phyloP scores from a whole-genome alignment of 2,329 filamentous ascomycete species.

The Leptographium procerum region DNA sequence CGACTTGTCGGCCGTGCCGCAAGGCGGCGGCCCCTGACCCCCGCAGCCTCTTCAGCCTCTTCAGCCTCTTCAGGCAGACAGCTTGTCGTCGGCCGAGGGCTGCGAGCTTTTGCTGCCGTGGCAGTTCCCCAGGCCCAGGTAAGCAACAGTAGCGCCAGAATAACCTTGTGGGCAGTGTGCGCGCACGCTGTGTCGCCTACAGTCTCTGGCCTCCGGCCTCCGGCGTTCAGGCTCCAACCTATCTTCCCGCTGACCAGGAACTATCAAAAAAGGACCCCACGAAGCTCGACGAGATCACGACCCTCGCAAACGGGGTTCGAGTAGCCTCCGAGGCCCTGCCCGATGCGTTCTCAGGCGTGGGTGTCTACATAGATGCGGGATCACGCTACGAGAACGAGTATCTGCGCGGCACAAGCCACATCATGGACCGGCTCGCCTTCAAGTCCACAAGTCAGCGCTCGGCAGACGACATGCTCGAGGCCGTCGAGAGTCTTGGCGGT shows the following conservation, averaged over 20 bases:
- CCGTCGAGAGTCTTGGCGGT: conserved; percentile 77
- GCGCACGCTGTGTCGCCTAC: too few relatives aligned
- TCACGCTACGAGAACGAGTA: conserved; percentile 84
- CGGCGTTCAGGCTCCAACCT: too few relatives aligned
- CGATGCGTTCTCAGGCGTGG: conserved; percentile 87
- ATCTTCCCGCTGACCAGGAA: neutral
- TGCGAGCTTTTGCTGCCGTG: conserved; percentile 3
- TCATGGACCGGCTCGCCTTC: conserved; percentile 91
- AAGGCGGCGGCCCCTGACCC: conserved; percentile 1
- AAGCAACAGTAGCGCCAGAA: too few relatives aligned
- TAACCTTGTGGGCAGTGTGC: too few relatives aligned
- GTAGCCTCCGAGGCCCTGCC: conserved; percentile 91
- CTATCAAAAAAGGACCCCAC: conserved; percentile 63
- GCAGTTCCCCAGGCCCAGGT: conserved; percentile 5
- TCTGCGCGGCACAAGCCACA: conserved; percentile 84
- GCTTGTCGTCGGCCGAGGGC: neutral
- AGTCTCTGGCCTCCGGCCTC: too few relatives aligned
- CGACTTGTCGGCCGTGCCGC: conserved; percentile 5
- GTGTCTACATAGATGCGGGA: conserved; percentile 90
- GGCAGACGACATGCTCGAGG: conserved; percentile 77
- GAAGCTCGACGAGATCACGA: conserved; percentile 79
- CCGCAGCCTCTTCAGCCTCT: too few relatives aligned
- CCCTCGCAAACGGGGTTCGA: conserved; percentile 80
- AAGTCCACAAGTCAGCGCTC: conserved; percentile 67
- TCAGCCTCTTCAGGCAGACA: neutral